A percentile compares a stretch with the other conserved stretches of the same genome.
phyloP scores from a whole-genome alignment of 2,329 filamentous ascomycete genomes.

The Corynespora cassiicola region DNA sequence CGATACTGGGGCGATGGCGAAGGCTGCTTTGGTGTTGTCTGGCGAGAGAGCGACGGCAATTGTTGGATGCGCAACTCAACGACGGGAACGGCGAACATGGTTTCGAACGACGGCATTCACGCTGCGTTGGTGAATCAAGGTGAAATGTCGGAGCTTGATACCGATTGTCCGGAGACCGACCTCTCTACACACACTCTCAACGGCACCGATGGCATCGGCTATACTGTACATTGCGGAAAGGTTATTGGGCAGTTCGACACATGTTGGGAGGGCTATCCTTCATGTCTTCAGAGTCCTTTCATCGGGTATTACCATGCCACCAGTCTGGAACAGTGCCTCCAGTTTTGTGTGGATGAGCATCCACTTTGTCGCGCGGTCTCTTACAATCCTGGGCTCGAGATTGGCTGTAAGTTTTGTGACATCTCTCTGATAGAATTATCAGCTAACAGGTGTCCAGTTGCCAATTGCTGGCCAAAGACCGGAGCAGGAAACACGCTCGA shows the following conservation, averaged over 20 bases:
- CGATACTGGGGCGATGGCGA: conserved; percentile 35
- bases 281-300: conserved; percentile 19
- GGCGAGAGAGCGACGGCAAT: conserved; percentile 17
- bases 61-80: conserved; percentile 39
- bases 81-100: conserved; percentile 16
- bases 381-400: conserved; percentile 33
- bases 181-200: conserved; percentile 26
- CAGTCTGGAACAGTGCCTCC: conserved; percentile 33
- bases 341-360: conserved; percentile 31
- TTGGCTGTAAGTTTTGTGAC: no score
- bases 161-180: conserved; percentile 29
- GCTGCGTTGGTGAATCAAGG: conserved; percentile 27
- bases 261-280: conserved; percentile 28
- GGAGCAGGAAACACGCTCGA: conserved; percentile 16
- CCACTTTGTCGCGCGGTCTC: conserved; percentile 37
- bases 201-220: conserved; percentile 27
- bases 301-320: conserved; percentile 33
- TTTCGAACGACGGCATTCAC: conserved; percentile 14
- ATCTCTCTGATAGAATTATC: no score
- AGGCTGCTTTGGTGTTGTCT: conserved; percentile 39
- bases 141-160: conserved; percentile 24
- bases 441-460: no score
- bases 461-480: conserved; percentile 41
- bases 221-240: conserved; percentile 37
- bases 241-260: conserved; percentile 24